Evolutionary conservation across 306 rosid species (phyloP).

Genomic region (Vigna nakashimae): DNA sequence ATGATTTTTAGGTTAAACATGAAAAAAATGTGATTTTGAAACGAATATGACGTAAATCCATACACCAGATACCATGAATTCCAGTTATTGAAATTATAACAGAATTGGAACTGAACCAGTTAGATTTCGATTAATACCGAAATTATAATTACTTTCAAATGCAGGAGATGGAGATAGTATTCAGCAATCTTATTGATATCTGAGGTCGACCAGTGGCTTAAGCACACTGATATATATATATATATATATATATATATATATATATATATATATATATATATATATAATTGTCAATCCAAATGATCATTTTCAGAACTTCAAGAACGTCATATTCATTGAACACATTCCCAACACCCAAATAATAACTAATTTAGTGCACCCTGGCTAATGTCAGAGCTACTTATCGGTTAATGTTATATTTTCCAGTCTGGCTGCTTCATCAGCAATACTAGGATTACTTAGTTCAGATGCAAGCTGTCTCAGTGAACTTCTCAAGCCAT

Average conservation of each 20-base stretch:
- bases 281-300: conserved; percentile 21
- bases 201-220: background rate
- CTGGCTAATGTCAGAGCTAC: conserved; percentile 24
- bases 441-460: conserved; percentile 39
- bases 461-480: conserved; percentile 58
- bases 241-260: conserved; percentile 24
- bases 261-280: conserved; percentile 12
- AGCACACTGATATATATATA: background rate
- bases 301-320: conserved; percentile 12
- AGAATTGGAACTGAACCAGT: background rate
- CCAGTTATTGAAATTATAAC: background rate
- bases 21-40: background rate
- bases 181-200: background rate
- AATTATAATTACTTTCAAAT: background rate
- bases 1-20: background rate
- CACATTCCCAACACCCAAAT: background rate
- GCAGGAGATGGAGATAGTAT: no score
- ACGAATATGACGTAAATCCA: background rate
- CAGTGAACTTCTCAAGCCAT: conserved; percentile 58
- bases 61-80: background rate
- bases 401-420: conserved; percentile 54
- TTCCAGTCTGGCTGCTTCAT: conserved; percentile 56
- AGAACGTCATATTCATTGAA: conserved; percentile 30
- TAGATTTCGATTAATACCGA: background rate
- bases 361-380: background rate